Percentiles rank a stretch among this genome's conserved stretches.
These are phyloP conservation scores for Pseudoperonospora humuli DNA, from an alignment of 352 stramenopile species.

Conservation along the genomic window DNA sequence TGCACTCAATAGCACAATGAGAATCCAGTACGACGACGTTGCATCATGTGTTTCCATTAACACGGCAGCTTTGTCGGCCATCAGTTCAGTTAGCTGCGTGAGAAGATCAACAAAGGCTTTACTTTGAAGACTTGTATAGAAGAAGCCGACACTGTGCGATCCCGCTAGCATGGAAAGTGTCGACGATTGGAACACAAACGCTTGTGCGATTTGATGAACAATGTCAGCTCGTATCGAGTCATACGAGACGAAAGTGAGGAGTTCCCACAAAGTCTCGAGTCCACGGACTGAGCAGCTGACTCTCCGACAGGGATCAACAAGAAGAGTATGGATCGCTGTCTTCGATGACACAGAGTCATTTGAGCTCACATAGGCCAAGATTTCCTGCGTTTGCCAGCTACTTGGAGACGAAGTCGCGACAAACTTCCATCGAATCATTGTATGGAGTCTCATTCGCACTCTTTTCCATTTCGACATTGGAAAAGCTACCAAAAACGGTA, in stretches of 20 bases:
- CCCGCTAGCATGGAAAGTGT: constrained; percentile 1
- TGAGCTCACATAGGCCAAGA: constrained; percentile 27
- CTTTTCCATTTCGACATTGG: constrained; percentile 41
- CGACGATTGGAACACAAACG: constrained; percentile 33
- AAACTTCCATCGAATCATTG: constrained; percentile 30
- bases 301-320: constrained; percentile 47
- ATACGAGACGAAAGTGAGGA: constrained; percentile 34
- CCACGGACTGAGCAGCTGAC: constrained; percentile 33
- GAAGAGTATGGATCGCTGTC: constrained; percentile 14
- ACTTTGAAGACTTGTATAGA: constrained; percentile 30
- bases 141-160: constrained; percentile 17
- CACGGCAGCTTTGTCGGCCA: constrained; percentile 23
- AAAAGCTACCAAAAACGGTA: constrained; percentile 35
- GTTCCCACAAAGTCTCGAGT: constrained; percentile 35
- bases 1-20: constrained; percentile 30
- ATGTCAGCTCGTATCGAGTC: constrained; percentile 47
- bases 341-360: constrained; percentile 24
- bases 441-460: constrained; percentile 36
- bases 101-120: constrained; percentile 26
- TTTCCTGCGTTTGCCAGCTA: constrained; percentile 6
- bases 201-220: constrained; percentile 40
- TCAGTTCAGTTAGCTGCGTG: constrained; percentile 27
- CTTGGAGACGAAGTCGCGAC: background rate
- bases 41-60: constrained; percentile 9
- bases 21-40: constrained; percentile 13